Percentiles rank a stretch among this genome's conserved stretches.
These are phyloP conservation scores for Podaxis sp. DNA, from an alignment of 768 basidiomycete species.

Conservation along the genomic window DNA sequence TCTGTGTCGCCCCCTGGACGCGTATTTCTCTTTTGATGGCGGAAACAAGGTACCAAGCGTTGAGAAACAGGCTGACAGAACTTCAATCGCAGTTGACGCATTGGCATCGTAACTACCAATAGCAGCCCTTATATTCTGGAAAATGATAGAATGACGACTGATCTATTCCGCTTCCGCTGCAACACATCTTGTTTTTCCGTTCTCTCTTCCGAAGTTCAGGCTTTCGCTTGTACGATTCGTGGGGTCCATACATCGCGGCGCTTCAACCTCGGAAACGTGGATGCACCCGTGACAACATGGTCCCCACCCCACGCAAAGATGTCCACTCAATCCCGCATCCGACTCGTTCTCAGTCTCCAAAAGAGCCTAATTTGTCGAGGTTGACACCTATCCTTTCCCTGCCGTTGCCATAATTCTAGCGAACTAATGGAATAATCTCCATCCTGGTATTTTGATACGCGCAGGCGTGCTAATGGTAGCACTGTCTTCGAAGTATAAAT, in stretches of 20 bases:
- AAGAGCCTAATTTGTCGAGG: background rate
- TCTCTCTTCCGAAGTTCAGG: slow-evolving; percentile 17
- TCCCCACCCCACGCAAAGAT: background rate
- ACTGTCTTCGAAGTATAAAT: background rate
- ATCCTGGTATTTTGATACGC: background rate
- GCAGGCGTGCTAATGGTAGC: background rate
- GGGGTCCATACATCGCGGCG: slow-evolving; percentile 15
- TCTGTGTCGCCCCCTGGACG: background rate
- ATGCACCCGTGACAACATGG: background rate
- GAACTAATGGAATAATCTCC: slow-evolving; percentile 1
- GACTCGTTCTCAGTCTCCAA: background rate
- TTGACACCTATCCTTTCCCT: background rate
- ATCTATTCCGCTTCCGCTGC: background rate
- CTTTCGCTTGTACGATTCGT: background rate
- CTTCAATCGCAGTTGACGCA: background rate
- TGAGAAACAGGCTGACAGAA: background rate
- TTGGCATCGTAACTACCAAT: background rate
- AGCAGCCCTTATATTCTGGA: background rate
- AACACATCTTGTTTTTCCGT: slow-evolving; percentile 10
- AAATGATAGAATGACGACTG: background rate
- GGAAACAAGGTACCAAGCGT: background rate
- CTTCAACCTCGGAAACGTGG: slow-evolving; percentile 16
- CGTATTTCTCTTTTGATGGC: background rate
- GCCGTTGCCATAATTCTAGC: slow-evolving; percentile 2
- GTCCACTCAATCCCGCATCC: background rate